These are phyloP conservation scores for Diddensiella caesifluorescens DNA, from an alignment of 805 yeast genomes.

Conservation along the genomic window DNA sequence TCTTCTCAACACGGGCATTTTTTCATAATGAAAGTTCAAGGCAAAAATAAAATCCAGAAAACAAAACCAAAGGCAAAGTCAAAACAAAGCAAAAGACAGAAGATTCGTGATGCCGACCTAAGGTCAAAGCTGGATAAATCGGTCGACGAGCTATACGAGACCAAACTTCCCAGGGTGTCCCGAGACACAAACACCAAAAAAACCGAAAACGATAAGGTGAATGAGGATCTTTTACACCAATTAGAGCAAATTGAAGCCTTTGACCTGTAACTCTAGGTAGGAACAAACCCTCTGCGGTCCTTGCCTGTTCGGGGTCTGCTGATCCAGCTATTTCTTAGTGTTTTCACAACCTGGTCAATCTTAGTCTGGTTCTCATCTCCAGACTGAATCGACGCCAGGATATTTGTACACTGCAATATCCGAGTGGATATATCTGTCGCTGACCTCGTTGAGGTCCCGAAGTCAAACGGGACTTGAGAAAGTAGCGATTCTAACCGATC, in stretches of 20 bases:
- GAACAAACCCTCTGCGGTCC: conserved; percentile 28
- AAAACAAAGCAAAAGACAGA: background rate
- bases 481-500: conserved; percentile 22
- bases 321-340: conserved; percentile 27
- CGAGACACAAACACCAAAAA: background rate
- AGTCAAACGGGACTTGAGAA: conserved; percentile 12
- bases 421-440: conserved; percentile 29
- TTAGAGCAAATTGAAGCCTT: conserved; percentile 17
- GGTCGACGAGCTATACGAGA: conserved; percentile 12
- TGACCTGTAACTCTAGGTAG: conserved; percentile 6
- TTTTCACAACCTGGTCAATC: conserved; percentile 46
- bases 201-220: conserved; percentile 5
- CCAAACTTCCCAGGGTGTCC: background rate
- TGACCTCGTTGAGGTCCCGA: conserved; percentile 14
- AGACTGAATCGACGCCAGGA: conserved; percentile 48
- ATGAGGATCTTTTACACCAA: conserved; percentile 12
- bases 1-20: background rate
- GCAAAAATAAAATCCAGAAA: background rate
- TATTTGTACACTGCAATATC: conserved; percentile 58
- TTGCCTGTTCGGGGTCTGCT: conserved; percentile 26
- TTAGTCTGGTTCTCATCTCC: conserved; percentile 51
- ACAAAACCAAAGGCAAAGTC: conserved; percentile 2
- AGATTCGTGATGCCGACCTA: conserved; percentile 10
- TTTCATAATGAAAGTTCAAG: no score
- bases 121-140: conserved; percentile 9